phyloP scores from a whole-genome alignment of 169 alveolate genomes.

The Condylostoma magnum region DNA sequence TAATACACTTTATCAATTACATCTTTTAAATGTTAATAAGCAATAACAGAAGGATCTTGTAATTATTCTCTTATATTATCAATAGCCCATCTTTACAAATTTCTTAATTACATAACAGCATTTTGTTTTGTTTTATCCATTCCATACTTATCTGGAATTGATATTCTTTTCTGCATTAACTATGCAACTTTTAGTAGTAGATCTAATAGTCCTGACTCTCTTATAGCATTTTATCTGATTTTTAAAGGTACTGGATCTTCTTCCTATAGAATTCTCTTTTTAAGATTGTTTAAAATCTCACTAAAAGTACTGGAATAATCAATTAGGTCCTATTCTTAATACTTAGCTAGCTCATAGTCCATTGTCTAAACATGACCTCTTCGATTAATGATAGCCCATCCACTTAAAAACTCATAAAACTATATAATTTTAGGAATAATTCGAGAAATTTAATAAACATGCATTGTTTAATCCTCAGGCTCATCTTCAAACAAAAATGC shows the following conservation, averaged over 20 bases:
- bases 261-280: background rate
- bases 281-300: background rate
- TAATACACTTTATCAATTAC: background rate
- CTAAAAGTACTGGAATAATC: background rate
- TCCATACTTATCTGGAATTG: no score
- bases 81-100: no score
- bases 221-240: constrained; percentile 5
- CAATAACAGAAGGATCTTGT: background rate
- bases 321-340: background rate
- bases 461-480: constrained; percentile 1
- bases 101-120: no score
- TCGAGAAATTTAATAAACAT: constrained; percentile 10
- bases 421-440: constrained; percentile 17
- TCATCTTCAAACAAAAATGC: constrained; percentile 6
- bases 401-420: constrained; percentile 11
- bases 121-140: no score
- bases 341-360: constrained; percentile 8
- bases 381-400: background rate
- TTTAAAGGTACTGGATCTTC: background rate
- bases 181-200: background rate
- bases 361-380: background rate
- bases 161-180: background rate
- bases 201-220: constrained; percentile 12
- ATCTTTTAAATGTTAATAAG: background rate
- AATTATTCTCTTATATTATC: background rate